Evolutionary conservation across 2,329 filamentous ascomycete species (phyloP).

Genomic region (Xylaria arbuscula): DNA sequence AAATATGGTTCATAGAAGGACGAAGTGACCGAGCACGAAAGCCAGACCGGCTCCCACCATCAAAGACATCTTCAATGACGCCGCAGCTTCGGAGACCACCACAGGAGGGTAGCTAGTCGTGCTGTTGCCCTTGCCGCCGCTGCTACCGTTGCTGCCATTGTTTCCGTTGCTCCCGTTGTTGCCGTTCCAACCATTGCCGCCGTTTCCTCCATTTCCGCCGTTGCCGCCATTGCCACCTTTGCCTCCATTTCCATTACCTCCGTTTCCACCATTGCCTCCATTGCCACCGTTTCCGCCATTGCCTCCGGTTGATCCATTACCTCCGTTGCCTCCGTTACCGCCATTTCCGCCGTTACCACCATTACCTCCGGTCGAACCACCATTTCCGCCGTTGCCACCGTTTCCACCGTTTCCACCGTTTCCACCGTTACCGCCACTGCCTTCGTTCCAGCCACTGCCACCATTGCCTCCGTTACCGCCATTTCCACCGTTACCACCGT

Average conservation of each 20-base stretch:
- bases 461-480: neutral
- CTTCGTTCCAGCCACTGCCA: no score
- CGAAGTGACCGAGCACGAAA: conserved; percentile 46
- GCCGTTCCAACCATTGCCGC: conserved; percentile 10
- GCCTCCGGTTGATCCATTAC: neutral
- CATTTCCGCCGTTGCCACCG: neutral
- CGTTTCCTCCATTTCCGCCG: conserved; percentile 1
- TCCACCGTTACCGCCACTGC: neutral
- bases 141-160: conserved; percentile 14
- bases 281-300: neutral
- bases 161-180: neutral
- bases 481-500: conserved; percentile 1
- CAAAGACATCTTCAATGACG: conserved; percentile 47
- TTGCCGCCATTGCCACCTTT: conserved; percentile 9
- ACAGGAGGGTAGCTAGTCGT: conserved; percentile 18
- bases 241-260: conserved; percentile 12
- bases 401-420: neutral
- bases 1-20: conserved; percentile 45
- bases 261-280: neutral
- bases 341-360: conserved; percentile 5
- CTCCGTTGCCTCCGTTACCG: neutral
- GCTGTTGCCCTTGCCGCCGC: conserved; percentile 34
- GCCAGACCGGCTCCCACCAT: conserved; percentile 45
- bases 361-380: neutral
- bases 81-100: conserved; percentile 43